Base-by-base conservation (phyloP, 2,329 filamentous ascomycete species). In the Cytospora chrysosperma region DNA sequence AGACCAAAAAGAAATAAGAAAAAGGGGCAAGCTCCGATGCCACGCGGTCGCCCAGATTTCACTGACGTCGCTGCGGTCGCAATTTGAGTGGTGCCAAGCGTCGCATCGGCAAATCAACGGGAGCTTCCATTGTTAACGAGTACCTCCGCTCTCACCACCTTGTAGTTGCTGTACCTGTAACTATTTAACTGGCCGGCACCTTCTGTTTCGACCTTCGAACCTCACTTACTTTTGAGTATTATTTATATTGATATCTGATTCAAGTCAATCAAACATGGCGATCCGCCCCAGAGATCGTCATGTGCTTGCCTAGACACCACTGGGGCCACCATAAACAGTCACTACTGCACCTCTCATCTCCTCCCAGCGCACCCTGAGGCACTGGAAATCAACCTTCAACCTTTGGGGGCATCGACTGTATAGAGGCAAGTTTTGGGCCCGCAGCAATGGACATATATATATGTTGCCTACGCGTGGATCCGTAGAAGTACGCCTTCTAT, bases 51-150 rank as follows among this genome's bases (percentile, higher is more conserved):
- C 37, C 27, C 34, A 30, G 10, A 61, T 21, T 54, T 61, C 49
- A 37, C 17, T 55, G 51, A 30, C 21, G 47, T 52, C 54, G n/a
- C n/a, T n/a, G n/a, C n/a, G 37, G 26, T 17, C 50, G 51, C n/a
- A 28, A 21, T 56, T 61, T 34, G n/a, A n/a, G n/a, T n/a, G 51
- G 59, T 27, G 59, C 51, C 59, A 61, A 61, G 59, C 34, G 51
- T 21, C 15, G 51, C 52, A 34, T 54, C 27, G 52, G 52, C 49
- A 30, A 34, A 49, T 34, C 54, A 17, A 27, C 51, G 51, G 59
- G 59, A 52, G 17, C 4, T 1, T 9, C 2, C 4, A 12, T 17
- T n/a, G 51, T 24, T 61, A 61, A 56, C 10, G 40, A 28, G 21
- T 50, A 61, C 59, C 4, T 61, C 21, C 10, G 3, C 2, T 3